Evolutionary conservation across 805 yeast genomes (phyloP).

Genomic region (Vanderwaltozyma verrucispora): DNA sequence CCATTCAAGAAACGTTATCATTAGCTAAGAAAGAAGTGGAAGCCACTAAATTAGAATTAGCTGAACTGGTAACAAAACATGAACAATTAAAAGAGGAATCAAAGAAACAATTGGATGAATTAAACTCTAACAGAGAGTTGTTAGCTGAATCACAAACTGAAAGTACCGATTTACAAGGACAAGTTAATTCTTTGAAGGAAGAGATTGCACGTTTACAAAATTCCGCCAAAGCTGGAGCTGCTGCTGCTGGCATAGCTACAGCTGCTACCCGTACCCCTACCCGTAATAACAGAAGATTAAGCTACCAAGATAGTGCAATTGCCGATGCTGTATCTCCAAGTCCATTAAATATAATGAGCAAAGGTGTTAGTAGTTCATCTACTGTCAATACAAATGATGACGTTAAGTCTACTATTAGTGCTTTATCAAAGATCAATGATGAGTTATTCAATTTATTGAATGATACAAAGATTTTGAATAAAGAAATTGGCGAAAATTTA

Average conservation of each 20-base stretch:
- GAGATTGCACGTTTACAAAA: slow-evolving; percentile 38
- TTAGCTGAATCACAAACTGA: slow-evolving; percentile 49
- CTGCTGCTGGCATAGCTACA: slow-evolving; percentile 6
- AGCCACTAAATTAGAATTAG: slow-evolving; percentile 48
- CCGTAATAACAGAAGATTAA: slow-evolving; percentile 27
- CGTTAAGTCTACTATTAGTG: slow-evolving; percentile 31
- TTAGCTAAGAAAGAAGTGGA: slow-evolving; percentile 46
- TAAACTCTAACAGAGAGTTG: slow-evolving; percentile 49
- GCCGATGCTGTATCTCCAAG: slow-evolving; percentile 13
- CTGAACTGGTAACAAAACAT: slow-evolving; percentile 50
- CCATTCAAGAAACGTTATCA: slow-evolving; percentile 45
- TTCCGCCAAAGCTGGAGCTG: slow-evolving; percentile 25
- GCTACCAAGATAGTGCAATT: slow-evolving; percentile 8
- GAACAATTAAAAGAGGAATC: slow-evolving; percentile 55
- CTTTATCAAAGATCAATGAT: slow-evolving; percentile 62
- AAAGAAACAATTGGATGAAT: slow-evolving; percentile 47
- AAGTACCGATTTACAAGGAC: slow-evolving; percentile 54
- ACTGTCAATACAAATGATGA: slow-evolving; percentile 11
- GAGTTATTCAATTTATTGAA: slow-evolving; percentile 63
- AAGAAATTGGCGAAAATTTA: slow-evolving; percentile 79
- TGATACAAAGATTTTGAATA: slow-evolving; percentile 61
- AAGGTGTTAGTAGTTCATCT: slow-evolving; percentile 8
- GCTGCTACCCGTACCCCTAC: slow-evolving; percentile 28
- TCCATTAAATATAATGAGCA: slow-evolving; percentile 12
- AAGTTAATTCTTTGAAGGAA: slow-evolving; percentile 38